Evolutionary conservation across 306 rosid genomes (phyloP).

Genomic region (Crotalaria pallida): DNA sequence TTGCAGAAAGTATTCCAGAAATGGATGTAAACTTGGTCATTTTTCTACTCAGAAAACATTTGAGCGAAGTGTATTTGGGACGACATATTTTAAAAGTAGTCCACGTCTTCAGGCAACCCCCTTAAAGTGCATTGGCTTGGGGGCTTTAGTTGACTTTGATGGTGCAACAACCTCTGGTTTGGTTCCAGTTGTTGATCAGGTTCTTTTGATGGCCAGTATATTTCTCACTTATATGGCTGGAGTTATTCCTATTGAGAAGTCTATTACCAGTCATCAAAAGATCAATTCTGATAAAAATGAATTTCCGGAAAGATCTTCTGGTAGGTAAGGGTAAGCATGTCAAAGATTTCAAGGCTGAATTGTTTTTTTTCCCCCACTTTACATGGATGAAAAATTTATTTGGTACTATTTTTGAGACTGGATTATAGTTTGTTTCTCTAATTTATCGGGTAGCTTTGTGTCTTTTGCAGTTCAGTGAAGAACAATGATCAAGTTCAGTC

Average conservation of each 20-base stretch:
- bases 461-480: slow-evolving; percentile 47
- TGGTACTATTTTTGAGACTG: slow-evolving; percentile 1
- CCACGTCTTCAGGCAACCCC: slow-evolving; percentile 30
- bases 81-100: slow-evolving; percentile 29
- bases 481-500: slow-evolving; percentile 40
- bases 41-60: slow-evolving; percentile 29
- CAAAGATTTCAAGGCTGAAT: slow-evolving; percentile 32
- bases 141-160: slow-evolving; percentile 55
- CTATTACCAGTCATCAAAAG: slow-evolving; percentile 40
- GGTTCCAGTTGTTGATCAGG: slow-evolving; percentile 69
- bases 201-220: slow-evolving; percentile 78
- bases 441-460: slow-evolving; percentile 22
- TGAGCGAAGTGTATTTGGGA: slow-evolving; percentile 30
- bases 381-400: not conserved
- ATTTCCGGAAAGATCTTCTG: slow-evolving; percentile 58
- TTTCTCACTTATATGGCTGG: slow-evolving; percentile 88
- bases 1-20: slow-evolving; percentile 47
- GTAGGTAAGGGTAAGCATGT: slow-evolving; percentile 94
- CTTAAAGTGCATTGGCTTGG: slow-evolving; percentile 47
- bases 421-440: slow-evolving; percentile 16
- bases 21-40: slow-evolving; percentile 28
- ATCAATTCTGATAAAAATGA: slow-evolving; percentile 34
- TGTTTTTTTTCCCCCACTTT: slow-evolving; percentile 16
- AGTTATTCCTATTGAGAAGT: slow-evolving; percentile 54
- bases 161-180: slow-evolving; percentile 46